A percentile compares a stretch with the other conserved stretches of the same genome.
phyloP scores from a whole-genome alignment of 495 filamentous ascomycete genomes.

The Penicillium roqueforti region DNA sequence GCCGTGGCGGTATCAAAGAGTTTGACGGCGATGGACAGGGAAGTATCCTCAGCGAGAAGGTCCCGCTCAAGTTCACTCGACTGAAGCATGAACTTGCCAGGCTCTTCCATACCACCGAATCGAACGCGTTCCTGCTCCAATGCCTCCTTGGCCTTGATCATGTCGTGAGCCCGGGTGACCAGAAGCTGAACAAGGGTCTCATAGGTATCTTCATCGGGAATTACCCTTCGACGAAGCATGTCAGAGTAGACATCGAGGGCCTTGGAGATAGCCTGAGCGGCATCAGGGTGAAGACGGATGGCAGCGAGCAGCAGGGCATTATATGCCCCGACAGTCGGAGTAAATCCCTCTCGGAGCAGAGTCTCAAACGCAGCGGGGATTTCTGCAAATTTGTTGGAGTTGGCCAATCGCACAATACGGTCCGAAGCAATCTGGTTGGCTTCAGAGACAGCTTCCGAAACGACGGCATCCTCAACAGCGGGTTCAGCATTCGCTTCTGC shows the following conservation, averaged over 20 bases:
- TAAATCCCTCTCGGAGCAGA: constrained; percentile 71
- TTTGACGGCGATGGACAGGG: constrained; percentile 75
- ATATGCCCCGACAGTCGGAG: constrained; percentile 78
- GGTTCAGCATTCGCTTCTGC: constrained; percentile 32
- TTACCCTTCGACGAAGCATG: constrained; percentile 83
- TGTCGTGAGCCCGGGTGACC: constrained; percentile 70
- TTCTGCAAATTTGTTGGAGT: constrained; percentile 66
- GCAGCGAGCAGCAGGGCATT: constrained; percentile 84
- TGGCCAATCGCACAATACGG: constrained; percentile 67
- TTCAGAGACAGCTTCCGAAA: constrained; percentile 31
- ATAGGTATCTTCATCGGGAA: constrained; percentile 80
- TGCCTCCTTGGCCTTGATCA: constrained; percentile 59
- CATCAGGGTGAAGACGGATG: constrained; percentile 62
- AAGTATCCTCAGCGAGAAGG: constrained; percentile 80
- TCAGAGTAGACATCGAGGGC: constrained; percentile 93
- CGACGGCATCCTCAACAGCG: constrained; percentile 27
- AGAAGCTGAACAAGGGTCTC: constrained; percentile 78
- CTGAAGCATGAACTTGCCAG: constrained; percentile 82
- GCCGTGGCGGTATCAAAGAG: constrained; percentile 72
- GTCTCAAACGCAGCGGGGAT: constrained; percentile 87
- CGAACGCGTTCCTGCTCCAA: constrained; percentile 73
- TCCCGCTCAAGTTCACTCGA: constrained; percentile 80
- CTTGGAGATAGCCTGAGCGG: constrained; percentile 77
- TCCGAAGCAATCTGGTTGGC: constrained; percentile 68
- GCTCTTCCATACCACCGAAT: constrained; percentile 81